Conservation (phyloP, 345 rosid genomes). For the Excoecaria cochinchinensis region DNA sequence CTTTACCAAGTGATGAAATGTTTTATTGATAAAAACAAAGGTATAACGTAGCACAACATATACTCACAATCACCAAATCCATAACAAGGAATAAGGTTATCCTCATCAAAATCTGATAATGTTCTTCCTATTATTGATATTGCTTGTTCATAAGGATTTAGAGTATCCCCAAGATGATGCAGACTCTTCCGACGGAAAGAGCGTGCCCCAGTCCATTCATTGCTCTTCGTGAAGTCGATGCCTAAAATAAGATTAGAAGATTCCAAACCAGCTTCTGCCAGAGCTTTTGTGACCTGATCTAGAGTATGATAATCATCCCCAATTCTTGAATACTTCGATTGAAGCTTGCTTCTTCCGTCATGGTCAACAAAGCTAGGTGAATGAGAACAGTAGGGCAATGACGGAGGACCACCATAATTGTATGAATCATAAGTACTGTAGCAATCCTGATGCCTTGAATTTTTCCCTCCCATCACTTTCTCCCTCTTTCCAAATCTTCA, state of each 20-base stretch:
- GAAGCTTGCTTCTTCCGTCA: conserved; percentile 25
- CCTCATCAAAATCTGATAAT: conserved; percentile 24
- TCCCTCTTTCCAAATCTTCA: not conserved
- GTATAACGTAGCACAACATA: too few relatives aligned
- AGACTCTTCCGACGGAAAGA: conserved; percentile 20
- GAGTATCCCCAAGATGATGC: conserved; percentile 22
- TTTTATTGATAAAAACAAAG: not conserved
- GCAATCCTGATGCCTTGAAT: conserved; percentile 16
- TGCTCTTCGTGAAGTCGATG: conserved; percentile 31
- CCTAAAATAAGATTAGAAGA: conserved; percentile 33
- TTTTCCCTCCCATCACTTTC: conserved; percentile 31
- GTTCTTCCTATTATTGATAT: conserved; percentile 29
- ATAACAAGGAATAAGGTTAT: conserved; percentile 30
- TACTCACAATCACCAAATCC: conserved; percentile 31
- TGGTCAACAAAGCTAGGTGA: conserved; percentile 12
- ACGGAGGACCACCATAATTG: too few relatives aligned
- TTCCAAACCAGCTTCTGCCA: conserved; percentile 29
- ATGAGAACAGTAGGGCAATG: conserved; percentile 14
- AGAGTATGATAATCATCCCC: conserved; percentile 39
- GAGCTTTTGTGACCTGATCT: conserved; percentile 34
- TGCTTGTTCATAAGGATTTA: conserved; percentile 32
- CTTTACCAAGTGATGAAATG: not conserved
- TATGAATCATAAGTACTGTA: too few relatives aligned
- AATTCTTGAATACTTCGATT: conserved; percentile 28
- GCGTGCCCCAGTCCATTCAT: conserved; percentile 28